These are phyloP conservation scores for Colletotrichum cuscutae DNA, from an alignment of 2,329 filamentous ascomycete species.

Conservation along the genomic window DNA sequence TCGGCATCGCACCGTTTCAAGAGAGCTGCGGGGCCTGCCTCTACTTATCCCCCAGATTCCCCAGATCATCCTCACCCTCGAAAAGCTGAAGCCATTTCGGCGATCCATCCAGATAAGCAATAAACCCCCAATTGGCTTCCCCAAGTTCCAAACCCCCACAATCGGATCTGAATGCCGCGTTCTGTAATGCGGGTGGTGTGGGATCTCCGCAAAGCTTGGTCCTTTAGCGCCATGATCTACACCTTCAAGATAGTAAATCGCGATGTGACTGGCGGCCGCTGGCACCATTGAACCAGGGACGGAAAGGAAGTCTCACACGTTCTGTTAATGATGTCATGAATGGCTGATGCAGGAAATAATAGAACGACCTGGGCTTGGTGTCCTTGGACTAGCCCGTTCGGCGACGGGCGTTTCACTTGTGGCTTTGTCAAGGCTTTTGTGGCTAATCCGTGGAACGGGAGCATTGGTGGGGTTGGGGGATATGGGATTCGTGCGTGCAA, in stretches of 20 bases:
- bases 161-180: neutral
- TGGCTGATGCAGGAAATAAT: neutral
- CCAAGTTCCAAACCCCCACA: neutral
- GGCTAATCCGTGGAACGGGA: neutral
- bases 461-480: neutral
- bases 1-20: too few species aligned
- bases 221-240: conserved; percentile 13
- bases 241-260: neutral
- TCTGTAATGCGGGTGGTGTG: neutral
- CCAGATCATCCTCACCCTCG: neutral
- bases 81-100: neutral
- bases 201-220: conserved; percentile 9
- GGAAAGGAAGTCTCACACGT: neutral
- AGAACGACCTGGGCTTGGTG: neutral
- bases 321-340: neutral
- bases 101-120: neutral
- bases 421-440: too few species aligned
- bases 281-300: neutral
- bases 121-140: neutral
- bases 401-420: neutral
- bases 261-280: neutral
- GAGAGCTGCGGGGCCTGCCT: neutral
- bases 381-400: neutral
- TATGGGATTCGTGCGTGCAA: neutral
- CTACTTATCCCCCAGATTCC: neutral